Conservation (phyloP, 2,329 filamentous ascomycete species). For the Teratosphaeria destructans region DNA sequence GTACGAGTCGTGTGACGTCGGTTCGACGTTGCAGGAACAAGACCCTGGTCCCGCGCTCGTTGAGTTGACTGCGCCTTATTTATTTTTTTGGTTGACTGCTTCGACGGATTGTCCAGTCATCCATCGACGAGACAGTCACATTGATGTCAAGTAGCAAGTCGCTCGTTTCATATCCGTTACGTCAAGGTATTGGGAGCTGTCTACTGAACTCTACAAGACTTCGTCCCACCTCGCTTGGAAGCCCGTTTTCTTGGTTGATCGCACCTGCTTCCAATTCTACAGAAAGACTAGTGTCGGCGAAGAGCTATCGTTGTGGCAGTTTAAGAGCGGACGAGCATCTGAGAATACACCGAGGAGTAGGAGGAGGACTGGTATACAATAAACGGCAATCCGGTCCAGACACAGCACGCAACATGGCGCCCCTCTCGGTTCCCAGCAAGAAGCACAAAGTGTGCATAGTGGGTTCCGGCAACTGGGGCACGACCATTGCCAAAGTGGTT, state of each 20-base stretch:
- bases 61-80: neutral
- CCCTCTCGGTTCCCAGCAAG: slow-evolving; percentile 45
- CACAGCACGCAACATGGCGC: slow-evolving; percentile 31
- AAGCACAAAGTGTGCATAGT: slow-evolving; percentile 91
- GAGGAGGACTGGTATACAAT: neutral
- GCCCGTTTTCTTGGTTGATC: neutral
- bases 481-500: slow-evolving; percentile 92
- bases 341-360: neutral
- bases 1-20: neutral
- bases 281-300: neutral
- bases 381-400: neutral
- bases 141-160: neutral
- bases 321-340: neutral
- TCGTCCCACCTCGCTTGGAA: neutral
- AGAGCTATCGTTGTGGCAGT: neutral
- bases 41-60: neutral
- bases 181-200: neutral
- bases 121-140: neutral
- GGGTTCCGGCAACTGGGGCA: slow-evolving; percentile 97
- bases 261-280: neutral
- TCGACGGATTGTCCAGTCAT: neutral
- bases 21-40: neutral
- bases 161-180: neutral
- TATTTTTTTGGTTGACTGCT: neutral
- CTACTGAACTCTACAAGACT: neutral